Percentiles rank a stretch among this genome's conserved stretches.
Conservation (phyloP, 306 rosid genomes). For the Inga leiocalycina region DNA sequence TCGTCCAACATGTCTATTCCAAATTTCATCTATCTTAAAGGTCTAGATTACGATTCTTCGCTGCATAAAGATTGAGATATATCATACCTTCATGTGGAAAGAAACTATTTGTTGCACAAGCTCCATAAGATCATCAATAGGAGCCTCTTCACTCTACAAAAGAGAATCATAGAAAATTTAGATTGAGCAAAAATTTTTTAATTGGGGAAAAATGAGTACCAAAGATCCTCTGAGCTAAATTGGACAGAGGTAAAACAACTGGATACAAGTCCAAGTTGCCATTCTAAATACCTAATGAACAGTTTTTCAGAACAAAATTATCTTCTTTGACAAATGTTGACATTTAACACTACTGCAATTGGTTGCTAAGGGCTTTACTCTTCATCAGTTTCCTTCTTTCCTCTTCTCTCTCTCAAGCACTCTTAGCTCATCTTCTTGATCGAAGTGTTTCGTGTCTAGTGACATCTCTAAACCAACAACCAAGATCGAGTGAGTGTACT, state of each 20-base stretch:
- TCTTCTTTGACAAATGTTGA: neutral
- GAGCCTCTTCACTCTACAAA: slow-evolving; percentile 74
- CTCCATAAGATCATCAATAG: slow-evolving; percentile 83
- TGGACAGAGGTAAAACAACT: neutral
- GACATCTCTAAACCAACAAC: no score
- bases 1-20: neutral
- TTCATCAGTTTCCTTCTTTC: no score
- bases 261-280: slow-evolving; percentile 7
- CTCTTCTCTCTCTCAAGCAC: no score
- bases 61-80: neutral
- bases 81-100: slow-evolving; percentile 46
- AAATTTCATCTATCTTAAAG: neutral
- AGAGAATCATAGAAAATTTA: neutral
- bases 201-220: neutral
- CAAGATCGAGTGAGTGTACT: no score
- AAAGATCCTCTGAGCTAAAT: neutral
- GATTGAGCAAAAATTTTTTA: neutral
- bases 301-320: neutral
- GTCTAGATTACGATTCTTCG: neutral
- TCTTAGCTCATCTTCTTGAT: no score
- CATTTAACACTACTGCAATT: neutral
- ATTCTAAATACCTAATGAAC: neutral
- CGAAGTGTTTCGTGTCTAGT: no score
- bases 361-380: no score
- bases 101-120: slow-evolving; percentile 76